phyloP scores from a whole-genome alignment of 768 basidiomycete species.

The Scleroderma bovista region DNA sequence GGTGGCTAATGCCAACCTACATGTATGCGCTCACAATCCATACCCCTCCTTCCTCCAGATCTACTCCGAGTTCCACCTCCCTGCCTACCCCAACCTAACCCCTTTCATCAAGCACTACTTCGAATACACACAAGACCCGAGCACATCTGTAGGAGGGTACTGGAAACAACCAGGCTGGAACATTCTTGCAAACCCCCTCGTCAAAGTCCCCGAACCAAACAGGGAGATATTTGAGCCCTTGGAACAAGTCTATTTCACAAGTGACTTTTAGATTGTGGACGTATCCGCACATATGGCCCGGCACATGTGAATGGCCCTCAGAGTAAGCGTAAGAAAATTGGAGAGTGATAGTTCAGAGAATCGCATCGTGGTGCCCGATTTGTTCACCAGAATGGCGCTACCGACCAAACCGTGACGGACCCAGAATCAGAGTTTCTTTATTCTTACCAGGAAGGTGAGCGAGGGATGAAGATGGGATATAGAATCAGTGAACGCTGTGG shows the following conservation, averaged over 20 bases:
- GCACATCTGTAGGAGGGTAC: conserved; percentile 54
- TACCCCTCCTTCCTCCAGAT: conserved; percentile 25
- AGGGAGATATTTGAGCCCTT: conserved; percentile 33
- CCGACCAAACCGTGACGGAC: conserved; percentile 8
- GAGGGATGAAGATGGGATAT: too few relatives aligned
- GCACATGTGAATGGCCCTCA: too few relatives aligned
- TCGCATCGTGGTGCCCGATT: not conserved
- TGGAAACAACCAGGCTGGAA: conserved; percentile 77
- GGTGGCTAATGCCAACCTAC: not conserved
- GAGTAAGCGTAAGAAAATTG: too few relatives aligned
- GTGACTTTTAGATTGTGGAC: conserved; percentile 28
- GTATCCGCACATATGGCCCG: too few relatives aligned
- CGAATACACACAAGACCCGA: conserved; percentile 44
- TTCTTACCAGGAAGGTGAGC: conserved; percentile 8
- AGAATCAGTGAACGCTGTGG: too few relatives aligned
- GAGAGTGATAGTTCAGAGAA: too few relatives aligned
- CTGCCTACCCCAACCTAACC: conserved; percentile 49
- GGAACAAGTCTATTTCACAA: conserved; percentile 55
- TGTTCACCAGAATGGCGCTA: not conserved
- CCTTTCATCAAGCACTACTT: conserved; percentile 57
- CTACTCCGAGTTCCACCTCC: conserved; percentile 66
- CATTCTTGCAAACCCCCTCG: conserved; percentile 63
- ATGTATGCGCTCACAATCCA: not conserved
- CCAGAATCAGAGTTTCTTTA: conserved; percentile 23
- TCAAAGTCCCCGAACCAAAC: conserved; percentile 58